Evolutionary conservation across 768 basidiomycete species (phyloP), one percentile per base, ranked within the genome.

Genomic region (Rhodotorula sphaerocarpa): DNA sequence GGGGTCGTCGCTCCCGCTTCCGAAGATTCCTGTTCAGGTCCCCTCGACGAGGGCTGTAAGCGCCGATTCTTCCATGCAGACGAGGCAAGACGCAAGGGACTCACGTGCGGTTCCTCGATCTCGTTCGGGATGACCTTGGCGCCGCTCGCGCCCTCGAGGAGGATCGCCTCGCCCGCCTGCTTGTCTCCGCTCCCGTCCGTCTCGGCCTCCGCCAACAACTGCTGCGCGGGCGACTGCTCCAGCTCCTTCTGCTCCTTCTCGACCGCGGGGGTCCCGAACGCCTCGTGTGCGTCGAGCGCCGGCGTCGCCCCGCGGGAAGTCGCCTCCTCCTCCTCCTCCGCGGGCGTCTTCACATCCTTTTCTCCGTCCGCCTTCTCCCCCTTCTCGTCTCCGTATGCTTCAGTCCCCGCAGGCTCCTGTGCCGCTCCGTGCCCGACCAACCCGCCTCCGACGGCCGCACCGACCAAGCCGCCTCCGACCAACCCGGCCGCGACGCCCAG

Each of bases 51-150:
- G 27, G 2, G 36, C 57, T 4, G 23, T 18, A 28, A 47, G 34
- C 28, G 50, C 47, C 28, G 18, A n/a, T n/a, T n/a, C n/a, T n/a
- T n/a, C n/a, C n/a, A n/a, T n/a, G n/a, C n/a, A n/a, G n/a, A n/a
- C n/a, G n/a, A n/a, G n/a, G n/a, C n/a, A n/a, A n/a, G n/a, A n/a
- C n/a, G n/a, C n/a, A n/a, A n/a, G n/a, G n/a, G n/a, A n/a, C n/a
- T n/a, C n/a, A n/a, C n/a, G n/a, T n/a, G 6, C 15, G 33, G 62
- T 39, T 25, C 53, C 52, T 5, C 31, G 1, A 64, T 57, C 39
- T 65, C 63, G 42, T 65, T 65, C 18, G 55, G 53, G 4, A 7
- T 48, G 10, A 59, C 46, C 48, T 59, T 64, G 1, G 63, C 63
- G 5, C 63, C 63, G 1, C 46, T 53, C 11, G 56, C 63, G 1